Base-by-base conservation (phyloP, 208 protist genomes). In the Crithidia thermophila region DNA sequence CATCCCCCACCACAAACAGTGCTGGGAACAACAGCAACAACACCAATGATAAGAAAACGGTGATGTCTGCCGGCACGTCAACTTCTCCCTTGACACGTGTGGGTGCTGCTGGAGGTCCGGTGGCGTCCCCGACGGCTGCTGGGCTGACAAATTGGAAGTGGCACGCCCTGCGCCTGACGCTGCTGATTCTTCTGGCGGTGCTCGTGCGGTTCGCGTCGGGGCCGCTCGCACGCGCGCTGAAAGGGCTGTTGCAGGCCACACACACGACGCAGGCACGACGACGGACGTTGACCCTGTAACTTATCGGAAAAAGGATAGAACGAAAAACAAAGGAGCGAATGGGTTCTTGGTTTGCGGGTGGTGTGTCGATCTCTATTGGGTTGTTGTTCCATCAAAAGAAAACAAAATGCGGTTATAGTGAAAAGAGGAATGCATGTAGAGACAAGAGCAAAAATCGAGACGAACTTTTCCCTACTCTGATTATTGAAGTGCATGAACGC, bases 271-370 rank as follows among this genome's bases (percentile, higher is more conserved):
- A 66, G 37, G 27, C 57, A 36, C 75, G 68, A 0, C 75, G 58
- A 13, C 75, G 75, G 18, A 80, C 63, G 3, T 42, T 80, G 46
- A 72, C 75, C 25, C 39, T 80, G 36, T 80, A 33, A 61, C 10
- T 18, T 25, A 52, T 8, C 10, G n/a, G 46, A 52, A 43, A 16
- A 16, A 10, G 10, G 39, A n/a, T 10, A 10, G 10, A 16, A 16
- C 16, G 39, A n/a, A n/a, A 27, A 6, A 18, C 23, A n/a, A 16
- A 50, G 18, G 27, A 69, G 11, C 6, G 33, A 5, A n/a, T 57
- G 55, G 4, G 18, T 70, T 62, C 40, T 10, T 21, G 5, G 37
- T 18, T 21, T 28, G 3, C 25, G 31, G 28, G 20, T 8, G 42
- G 10, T 3, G 9, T 9, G 1, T 31, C 37, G 25, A 23, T 39